Evolutionary conservation across 108 stramenopile genomes (phyloP).

Genomic region (Nitzschia putrida): DNA sequence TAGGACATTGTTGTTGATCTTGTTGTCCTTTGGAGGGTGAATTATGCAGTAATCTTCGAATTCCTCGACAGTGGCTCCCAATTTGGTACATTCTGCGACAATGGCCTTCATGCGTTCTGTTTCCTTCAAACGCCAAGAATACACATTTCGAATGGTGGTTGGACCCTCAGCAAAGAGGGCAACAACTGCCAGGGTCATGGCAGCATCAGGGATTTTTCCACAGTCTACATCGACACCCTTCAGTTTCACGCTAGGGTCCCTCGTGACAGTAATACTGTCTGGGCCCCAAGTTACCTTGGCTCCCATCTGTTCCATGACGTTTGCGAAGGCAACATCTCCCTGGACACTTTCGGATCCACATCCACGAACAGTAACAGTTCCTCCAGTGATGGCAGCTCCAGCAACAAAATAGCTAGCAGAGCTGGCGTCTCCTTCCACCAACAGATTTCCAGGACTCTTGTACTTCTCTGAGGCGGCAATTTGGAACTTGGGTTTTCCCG

Average conservation of each 20-base stretch:
- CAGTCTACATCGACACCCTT: constrained; percentile 96
- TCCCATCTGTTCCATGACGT: constrained; percentile 95
- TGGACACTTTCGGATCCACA: constrained; percentile 91
- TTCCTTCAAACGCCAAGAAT: constrained; percentile 97
- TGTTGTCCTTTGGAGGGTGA: constrained; percentile 82
- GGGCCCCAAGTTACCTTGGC: constrained; percentile 89
- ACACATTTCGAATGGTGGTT: constrained; percentile 96
- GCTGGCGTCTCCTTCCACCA: constrained; percentile 96
- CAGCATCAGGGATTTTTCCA: constrained; percentile 96
- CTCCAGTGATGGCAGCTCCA: constrained; percentile 95
- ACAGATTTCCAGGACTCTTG: constrained; percentile 65
- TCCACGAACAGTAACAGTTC: constrained; percentile 90
- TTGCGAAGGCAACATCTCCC: constrained; percentile 95
- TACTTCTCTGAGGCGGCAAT: constrained; percentile 70
- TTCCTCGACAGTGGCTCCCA: constrained; percentile 93
- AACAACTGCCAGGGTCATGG: constrained; percentile 96
- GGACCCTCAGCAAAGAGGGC: constrained; percentile 95
- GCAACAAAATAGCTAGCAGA: constrained; percentile 96
- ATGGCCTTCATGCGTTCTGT: constrained; percentile 98
- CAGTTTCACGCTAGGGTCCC: constrained; percentile 71
- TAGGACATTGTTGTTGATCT: constrained; percentile 83
- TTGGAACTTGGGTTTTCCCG: constrained; percentile 67
- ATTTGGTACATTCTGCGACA: constrained; percentile 95
- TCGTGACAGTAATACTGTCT: constrained; percentile 90
- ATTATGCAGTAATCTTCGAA: constrained; percentile 93